Percentiles rank a stretch among this genome's conserved stretches.
These are phyloP conservation scores for Hygrophorus pudorinus DNA, from an alignment of 768 basidiomycete species.

Conservation along the genomic window DNA sequence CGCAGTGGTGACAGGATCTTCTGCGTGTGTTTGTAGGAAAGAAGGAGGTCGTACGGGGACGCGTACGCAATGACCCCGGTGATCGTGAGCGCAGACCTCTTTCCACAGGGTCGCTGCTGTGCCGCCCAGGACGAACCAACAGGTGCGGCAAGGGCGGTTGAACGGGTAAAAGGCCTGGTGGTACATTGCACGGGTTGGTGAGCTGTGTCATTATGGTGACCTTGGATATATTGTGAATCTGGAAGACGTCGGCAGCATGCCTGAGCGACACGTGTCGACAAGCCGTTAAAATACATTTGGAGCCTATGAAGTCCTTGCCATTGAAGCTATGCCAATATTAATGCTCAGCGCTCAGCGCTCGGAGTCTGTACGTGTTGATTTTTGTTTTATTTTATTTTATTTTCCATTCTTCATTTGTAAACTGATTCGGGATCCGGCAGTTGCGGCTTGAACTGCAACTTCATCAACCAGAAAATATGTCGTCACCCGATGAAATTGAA, in stretches of 20 bases:
- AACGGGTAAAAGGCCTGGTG: slow-evolving; percentile 3
- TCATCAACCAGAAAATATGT: too few relatives aligned
- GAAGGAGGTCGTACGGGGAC: slow-evolving; percentile 5
- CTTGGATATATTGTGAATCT: too few relatives aligned
- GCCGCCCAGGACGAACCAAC: slow-evolving; percentile 65
- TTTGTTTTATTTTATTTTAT: too few relatives aligned
- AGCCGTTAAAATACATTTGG: too few relatives aligned
- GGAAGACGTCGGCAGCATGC: slow-evolving; percentile 1
- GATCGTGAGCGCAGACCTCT: slow-evolving; percentile 21
- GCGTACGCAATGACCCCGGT: slow-evolving; percentile 10
- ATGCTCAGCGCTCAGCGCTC: too few relatives aligned
- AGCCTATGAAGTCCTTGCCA: too few relatives aligned
- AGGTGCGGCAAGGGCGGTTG: slow-evolving; percentile 35
- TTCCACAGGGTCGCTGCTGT: slow-evolving; percentile 29
- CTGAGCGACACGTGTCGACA: not conserved
- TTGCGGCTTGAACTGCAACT: too few relatives aligned
- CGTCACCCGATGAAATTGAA: too few relatives aligned
- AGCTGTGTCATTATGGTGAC: not conserved
- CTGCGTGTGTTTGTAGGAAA: not conserved
- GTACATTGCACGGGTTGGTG: not conserved
- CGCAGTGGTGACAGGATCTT: not conserved
- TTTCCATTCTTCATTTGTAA: too few relatives aligned
- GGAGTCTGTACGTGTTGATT: too few relatives aligned
- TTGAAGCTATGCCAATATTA: too few relatives aligned
- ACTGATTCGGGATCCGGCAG: too few relatives aligned